These are phyloP conservation scores for Lumnitzera racemosa DNA, from an alignment of 345 rosid species.

Conservation along the genomic window DNA sequence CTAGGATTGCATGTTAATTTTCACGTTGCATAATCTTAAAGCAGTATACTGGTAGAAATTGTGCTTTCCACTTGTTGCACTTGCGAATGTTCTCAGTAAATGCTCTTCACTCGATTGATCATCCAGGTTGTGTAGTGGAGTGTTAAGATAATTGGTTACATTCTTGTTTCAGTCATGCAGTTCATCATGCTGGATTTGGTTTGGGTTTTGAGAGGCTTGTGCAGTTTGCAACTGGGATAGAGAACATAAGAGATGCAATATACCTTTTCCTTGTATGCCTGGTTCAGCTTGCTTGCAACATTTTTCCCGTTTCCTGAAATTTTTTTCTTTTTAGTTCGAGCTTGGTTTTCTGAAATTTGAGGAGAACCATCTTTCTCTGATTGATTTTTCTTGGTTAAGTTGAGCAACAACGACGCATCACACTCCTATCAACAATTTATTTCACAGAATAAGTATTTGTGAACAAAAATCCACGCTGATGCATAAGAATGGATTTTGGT, in stretches of 20 bases:
- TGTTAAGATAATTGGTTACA: too few relatives aligned
- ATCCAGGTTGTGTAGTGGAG: too few relatives aligned
- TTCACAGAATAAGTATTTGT: not conserved
- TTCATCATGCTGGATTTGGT: constrained; percentile 97
- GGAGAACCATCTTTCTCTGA: constrained; percentile 95
- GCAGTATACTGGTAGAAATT: too few relatives aligned
- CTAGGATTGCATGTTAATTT: not conserved
- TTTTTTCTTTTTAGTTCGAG: constrained; percentile 26
- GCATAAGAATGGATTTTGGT: not conserved
- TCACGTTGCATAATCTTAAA: too few relatives aligned
- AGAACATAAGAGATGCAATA: constrained; percentile 78
- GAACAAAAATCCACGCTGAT: not conserved
- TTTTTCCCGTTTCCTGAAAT: too few relatives aligned
- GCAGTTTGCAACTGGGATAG: constrained; percentile 89
- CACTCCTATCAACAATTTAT: constrained; percentile 45
- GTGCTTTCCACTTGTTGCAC: too few relatives aligned
- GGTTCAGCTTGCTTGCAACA: constrained; percentile 39
- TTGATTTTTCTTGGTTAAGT: constrained; percentile 49
- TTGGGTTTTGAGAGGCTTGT: constrained; percentile 94
- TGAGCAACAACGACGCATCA: constrained; percentile 69
- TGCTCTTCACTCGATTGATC: too few relatives aligned
- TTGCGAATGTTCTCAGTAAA: too few relatives aligned
- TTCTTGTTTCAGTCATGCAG: constrained; percentile 26
- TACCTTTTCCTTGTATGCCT: constrained; percentile 91
- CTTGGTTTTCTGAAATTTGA: constrained; percentile 50